phyloP scores from a whole-genome alignment of 2,329 filamentous ascomycete species.

The Fusarium aywerte region DNA sequence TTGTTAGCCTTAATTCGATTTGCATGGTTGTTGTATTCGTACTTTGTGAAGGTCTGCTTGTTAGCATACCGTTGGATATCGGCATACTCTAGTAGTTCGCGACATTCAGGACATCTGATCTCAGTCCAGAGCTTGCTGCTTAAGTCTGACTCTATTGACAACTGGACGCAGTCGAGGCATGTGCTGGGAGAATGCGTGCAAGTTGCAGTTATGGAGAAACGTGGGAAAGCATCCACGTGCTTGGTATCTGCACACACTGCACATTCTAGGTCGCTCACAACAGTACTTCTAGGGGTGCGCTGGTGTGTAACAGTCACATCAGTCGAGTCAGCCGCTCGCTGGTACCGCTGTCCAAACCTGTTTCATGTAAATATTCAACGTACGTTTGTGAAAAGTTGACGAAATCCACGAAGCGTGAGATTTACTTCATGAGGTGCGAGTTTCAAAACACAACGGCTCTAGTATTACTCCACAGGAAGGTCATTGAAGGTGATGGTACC shows the following conservation, averaged over 20 bases:
- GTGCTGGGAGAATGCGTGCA: slow-evolving; percentile 51
- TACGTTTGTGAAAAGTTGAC: background rate
- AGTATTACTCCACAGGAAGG: slow-evolving; percentile 1
- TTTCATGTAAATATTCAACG: slow-evolving; percentile 9
- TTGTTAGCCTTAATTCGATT: slow-evolving; percentile 4
- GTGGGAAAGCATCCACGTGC: slow-evolving; percentile 47
- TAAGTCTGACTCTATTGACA: slow-evolving; percentile 51
- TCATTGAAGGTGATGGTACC: background rate
- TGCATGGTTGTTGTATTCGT: background rate
- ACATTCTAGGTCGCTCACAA: slow-evolving; percentile 48
- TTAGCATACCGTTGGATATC: slow-evolving; percentile 60
- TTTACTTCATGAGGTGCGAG: background rate
- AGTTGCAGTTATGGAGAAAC: slow-evolving; percentile 47
- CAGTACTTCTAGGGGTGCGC: slow-evolving; percentile 40
- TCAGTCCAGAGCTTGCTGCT: slow-evolving; percentile 55
- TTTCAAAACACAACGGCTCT: background rate
- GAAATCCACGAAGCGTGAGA: background rate
- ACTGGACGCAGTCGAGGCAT: slow-evolving; percentile 51
- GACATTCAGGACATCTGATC: slow-evolving; percentile 65
- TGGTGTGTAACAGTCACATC: slow-evolving; percentile 49
- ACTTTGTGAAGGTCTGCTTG: slow-evolving; percentile 57
- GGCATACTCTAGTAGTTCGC: slow-evolving; percentile 54
- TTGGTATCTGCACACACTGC: slow-evolving; percentile 53
- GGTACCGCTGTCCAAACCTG: slow-evolving; percentile 52
- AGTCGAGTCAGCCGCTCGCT: slow-evolving; percentile 41